Evolutionary conservation across 257 asterid genomes (phyloP).

Genomic region (Linderniella brevidens): DNA sequence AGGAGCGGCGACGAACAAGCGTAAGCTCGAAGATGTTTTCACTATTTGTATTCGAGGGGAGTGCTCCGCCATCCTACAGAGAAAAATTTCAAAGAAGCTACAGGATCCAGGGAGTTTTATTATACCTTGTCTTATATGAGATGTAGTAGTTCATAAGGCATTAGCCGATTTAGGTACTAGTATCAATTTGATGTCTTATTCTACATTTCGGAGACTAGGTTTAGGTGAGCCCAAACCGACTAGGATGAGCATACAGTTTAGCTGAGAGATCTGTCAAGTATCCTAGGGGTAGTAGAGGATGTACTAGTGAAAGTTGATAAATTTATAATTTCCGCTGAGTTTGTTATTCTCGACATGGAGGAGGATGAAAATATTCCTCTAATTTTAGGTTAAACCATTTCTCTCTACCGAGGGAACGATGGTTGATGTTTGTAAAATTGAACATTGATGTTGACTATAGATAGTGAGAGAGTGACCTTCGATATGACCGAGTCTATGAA

Average conservation of each 20-base stretch:
- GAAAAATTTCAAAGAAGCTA: neutral
- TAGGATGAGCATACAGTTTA: neutral
- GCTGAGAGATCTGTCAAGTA: neutral
- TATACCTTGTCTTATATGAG: neutral
- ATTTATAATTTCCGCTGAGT: neutral
- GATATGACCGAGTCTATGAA: too few relatives aligned
- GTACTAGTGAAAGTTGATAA: neutral
- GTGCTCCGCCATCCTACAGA: neutral
- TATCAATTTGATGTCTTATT: neutral
- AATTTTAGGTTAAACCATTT: too few relatives aligned
- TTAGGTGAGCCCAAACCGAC: neutral
- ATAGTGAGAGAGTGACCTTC: too few relatives aligned
- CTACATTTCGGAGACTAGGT: neutral
- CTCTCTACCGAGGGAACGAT: too few relatives aligned
- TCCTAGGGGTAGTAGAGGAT: neutral
- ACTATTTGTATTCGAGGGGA: neutral
- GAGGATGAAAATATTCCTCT: too few relatives aligned
- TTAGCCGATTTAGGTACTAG: neutral
- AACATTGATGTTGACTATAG: too few relatives aligned
- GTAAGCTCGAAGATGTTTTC: neutral
- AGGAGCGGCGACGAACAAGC: too few relatives aligned
- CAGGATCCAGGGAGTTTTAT: neutral
- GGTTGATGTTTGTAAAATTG: too few relatives aligned
- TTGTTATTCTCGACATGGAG: too few relatives aligned
- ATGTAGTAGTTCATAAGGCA: neutral